Base-by-base conservation (phyloP, 1,284 basidiomycete species). In the Malassezia obtusa region DNA sequence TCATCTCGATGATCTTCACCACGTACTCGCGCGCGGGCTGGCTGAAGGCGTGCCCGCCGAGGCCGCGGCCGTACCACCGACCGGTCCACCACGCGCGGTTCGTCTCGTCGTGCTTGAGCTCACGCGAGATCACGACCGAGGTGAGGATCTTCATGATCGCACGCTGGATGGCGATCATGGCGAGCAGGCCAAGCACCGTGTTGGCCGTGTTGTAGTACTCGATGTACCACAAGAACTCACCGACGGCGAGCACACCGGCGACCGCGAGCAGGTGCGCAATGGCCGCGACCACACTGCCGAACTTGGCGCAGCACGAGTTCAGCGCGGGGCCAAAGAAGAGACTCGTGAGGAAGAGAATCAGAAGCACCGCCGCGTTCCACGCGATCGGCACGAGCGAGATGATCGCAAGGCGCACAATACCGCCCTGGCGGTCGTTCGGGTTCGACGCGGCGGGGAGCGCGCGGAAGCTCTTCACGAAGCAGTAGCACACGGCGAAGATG, bases 351-450 rank as follows among this genome's bases (percentile, higher is more conserved):
- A 98, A 96, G 53, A 91, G 77, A 11, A 83, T 77, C 60, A 96
- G 76, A 45, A 98, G 80, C 22, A 96, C 77, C 0, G 85, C 87
- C 19, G 88, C 89, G 74, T 98, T 98, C 83, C 84, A 95, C 4
- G 92, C 89, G 65, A 98, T 85, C 1, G 92, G 94, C 6, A 92
- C 92, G 17, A 98, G 77, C 10, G 92, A 82, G 63, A 98, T 85
- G 68, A 98, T 83, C 25, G 87, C 87, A 58, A 98, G 89, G 44
- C 92, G 87, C 53, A 95, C 82, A 59, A 98, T 80, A 61, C 86
- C 88, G 51, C 87, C 81, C 61, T 76, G 64, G 15, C 22, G 33
- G 2, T 54, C 46, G 33, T 49, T 39, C 48, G 76, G 77, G 75
- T 55, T 50, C 75, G 82, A 83, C 89, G 89, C 1, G 84, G 21